A percentile compares a stretch with the other conserved stretches of the same genome.
phyloP scores from a whole-genome alignment of 371 early-diverging fungal species.

The Mortierella sp. region DNA sequence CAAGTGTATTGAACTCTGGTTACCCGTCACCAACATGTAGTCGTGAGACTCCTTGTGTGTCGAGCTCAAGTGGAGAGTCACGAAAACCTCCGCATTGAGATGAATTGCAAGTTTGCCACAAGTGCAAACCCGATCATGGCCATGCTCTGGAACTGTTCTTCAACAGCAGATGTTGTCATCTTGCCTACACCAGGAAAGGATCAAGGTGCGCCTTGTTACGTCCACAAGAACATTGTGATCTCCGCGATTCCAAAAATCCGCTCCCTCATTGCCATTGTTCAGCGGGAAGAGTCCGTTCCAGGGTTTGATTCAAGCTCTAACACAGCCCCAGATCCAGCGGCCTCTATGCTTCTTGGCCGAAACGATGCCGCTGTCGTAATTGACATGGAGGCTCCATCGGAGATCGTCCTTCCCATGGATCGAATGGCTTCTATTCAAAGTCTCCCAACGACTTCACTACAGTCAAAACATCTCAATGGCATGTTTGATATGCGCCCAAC shows the following conservation, averaged over 20 bases:
- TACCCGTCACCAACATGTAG: not conserved
- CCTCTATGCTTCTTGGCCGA: too few relatives aligned
- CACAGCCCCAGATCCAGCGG: not conserved
- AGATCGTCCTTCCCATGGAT: too few relatives aligned
- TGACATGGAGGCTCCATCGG: too few relatives aligned
- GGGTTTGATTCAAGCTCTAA: not conserved
- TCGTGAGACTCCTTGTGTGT: not conserved
- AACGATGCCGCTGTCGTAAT: too few relatives aligned
- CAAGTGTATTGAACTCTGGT: not conserved
- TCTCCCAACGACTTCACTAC: too few relatives aligned
- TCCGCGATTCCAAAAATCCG: slow-evolving; percentile 2
- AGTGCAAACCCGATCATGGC: not conserved
- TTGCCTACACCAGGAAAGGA: not conserved
- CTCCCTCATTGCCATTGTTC: not conserved
- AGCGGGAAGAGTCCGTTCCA: not conserved
- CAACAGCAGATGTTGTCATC: slow-evolving; percentile 7
- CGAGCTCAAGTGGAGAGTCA: not conserved
- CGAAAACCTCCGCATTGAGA: not conserved
- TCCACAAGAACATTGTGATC: slow-evolving; percentile 12
- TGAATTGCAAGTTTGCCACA: not conserved
- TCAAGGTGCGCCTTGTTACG: not conserved
- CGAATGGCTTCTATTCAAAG: too few relatives aligned
- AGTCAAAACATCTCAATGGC: too few relatives aligned
- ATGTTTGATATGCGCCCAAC: too few relatives aligned
- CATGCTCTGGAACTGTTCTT: slow-evolving; percentile 2